phyloP scores from a whole-genome alignment of 176 grass and related monocot species.

The Puya raimondii region DNA sequence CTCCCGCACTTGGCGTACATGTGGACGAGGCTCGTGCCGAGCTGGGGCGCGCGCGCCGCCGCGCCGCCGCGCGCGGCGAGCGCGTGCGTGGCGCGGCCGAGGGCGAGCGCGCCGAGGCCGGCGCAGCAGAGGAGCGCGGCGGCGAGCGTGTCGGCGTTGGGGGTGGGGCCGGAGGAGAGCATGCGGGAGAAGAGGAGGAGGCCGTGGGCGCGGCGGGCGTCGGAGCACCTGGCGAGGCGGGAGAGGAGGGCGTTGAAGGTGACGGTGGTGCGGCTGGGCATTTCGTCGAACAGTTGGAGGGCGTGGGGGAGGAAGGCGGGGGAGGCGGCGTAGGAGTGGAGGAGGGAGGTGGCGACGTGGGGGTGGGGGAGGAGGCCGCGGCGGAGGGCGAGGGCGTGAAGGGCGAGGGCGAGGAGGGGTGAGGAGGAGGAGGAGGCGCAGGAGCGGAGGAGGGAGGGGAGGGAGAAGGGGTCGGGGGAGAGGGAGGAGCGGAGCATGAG shows the following conservation, averaged over 20 bases:
- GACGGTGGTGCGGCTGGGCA: constrained; percentile 9
- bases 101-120: constrained; percentile 3
- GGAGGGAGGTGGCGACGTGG: constrained; percentile 24
- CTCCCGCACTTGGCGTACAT: constrained; percentile 24
- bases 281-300: constrained; percentile 14
- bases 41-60: background rate
- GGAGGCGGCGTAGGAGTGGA: constrained; percentile 10
- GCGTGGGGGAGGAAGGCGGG: background rate
- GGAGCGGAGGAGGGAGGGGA: constrained; percentile 14
- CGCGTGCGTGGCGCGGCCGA: constrained; percentile 14
- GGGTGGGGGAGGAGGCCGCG: background rate
- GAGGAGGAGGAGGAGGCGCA: constrained; percentile 1
- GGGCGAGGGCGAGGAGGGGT: constrained; percentile 12
- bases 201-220: background rate
- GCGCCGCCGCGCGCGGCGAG: background rate
- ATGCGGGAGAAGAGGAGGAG: constrained; percentile 1
- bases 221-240: background rate
- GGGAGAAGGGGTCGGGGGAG: constrained; percentile 11
- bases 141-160: background rate
- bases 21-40: constrained; percentile 11
- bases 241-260: constrained; percentile 18
- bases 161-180: background rate
- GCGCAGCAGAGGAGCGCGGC: constrained; percentile 7
- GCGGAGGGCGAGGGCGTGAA: constrained; percentile 9
- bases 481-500: constrained; percentile 18